These are phyloP conservation scores for Schrenkiella parvula DNA, from an alignment of 345 rosid species.

Conservation along the genomic window DNA sequence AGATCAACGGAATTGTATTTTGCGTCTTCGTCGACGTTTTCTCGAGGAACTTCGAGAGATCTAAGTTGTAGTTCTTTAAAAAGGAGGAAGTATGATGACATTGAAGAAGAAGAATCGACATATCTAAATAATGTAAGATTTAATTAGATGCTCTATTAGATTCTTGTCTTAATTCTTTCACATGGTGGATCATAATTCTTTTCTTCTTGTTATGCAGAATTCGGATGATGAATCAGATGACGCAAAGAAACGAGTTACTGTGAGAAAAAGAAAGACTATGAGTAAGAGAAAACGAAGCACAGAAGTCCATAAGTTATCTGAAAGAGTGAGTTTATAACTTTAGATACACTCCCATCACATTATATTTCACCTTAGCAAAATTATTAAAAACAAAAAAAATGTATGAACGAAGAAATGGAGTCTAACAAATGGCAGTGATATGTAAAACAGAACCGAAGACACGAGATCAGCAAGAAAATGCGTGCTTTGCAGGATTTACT, in stretches of 20 bases:
- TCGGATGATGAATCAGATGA: slow-evolving; percentile 24
- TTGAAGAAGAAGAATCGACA: slow-evolving; percentile 27
- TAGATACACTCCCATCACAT: background rate
- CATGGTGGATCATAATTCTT: background rate
- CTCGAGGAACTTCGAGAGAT: slow-evolving; percentile 24
- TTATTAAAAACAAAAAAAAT: background rate
- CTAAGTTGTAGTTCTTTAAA: background rate
- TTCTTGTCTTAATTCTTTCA: slow-evolving; percentile 1
- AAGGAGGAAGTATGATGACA: slow-evolving; percentile 15
- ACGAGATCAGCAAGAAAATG: slow-evolving; percentile 65
- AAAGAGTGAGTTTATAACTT: slow-evolving; percentile 19
- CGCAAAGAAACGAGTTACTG: slow-evolving; percentile 22
- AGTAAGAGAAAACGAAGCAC: slow-evolving; percentile 37
- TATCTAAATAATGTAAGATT: slow-evolving; percentile 24
- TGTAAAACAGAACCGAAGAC: slow-evolving; percentile 53
- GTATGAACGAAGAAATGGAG: background rate
- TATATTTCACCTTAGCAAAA: background rate
- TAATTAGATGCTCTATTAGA: background rate
- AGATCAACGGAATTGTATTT: slow-evolving; percentile 22
- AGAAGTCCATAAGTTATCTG: slow-evolving; percentile 34
- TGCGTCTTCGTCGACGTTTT: slow-evolving; percentile 18
- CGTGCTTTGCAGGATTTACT: slow-evolving; percentile 56
- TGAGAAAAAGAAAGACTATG: slow-evolving; percentile 18
- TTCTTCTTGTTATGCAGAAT: background rate
- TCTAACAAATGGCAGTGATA: background rate